Evolutionary conservation across 495 filamentous ascomycete species (phyloP).

Genomic region (Neurospora sp.): DNA sequence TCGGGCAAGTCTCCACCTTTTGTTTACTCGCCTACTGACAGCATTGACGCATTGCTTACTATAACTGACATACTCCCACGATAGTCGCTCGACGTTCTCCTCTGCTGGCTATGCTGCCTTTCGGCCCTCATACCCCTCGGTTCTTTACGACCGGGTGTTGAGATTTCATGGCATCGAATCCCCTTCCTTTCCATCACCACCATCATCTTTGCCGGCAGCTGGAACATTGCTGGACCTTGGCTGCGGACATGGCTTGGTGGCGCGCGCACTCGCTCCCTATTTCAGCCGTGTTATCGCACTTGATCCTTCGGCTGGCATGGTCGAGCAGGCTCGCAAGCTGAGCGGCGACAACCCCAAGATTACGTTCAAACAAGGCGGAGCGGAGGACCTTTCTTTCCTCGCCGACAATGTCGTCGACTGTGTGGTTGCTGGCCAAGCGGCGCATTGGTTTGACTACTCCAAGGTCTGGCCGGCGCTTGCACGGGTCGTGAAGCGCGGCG

Average conservation of each 20-base stretch:
- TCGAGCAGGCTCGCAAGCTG: conserved; percentile 39
- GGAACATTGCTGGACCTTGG: conserved; percentile 48
- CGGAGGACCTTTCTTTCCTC: conserved; percentile 43
- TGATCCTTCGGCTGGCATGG: conserved; percentile 51
- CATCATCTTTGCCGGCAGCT: conserved; percentile 5
- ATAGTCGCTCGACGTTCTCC: conserved; percentile 36
- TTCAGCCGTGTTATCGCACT: conserved; percentile 43
- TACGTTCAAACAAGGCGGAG: conserved; percentile 31
- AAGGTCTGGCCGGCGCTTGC: conserved; percentile 45
- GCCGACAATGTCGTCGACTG: conserved; percentile 41
- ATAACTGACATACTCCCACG: background rate
- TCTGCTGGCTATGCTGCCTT: conserved; percentile 49
- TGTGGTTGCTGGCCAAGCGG: conserved; percentile 50
- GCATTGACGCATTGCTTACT: background rate
- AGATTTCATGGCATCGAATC: conserved; percentile 35
- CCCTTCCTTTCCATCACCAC: background rate
- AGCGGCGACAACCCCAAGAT: conserved; percentile 35
- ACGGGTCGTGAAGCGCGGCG: conserved; percentile 41
- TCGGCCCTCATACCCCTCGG: conserved; percentile 51
- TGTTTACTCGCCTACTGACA: background rate
- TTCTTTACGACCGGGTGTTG: conserved; percentile 45
- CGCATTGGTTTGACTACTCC: conserved; percentile 54
- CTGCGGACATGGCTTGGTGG: conserved; percentile 48
- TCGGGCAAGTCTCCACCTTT: background rate
- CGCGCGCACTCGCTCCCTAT: conserved; percentile 39